Evolutionary conservation across 1,284 basidiomycete species (phyloP), one percentile per base, ranked within the genome.

Genomic region (Melampsora americana): DNA sequence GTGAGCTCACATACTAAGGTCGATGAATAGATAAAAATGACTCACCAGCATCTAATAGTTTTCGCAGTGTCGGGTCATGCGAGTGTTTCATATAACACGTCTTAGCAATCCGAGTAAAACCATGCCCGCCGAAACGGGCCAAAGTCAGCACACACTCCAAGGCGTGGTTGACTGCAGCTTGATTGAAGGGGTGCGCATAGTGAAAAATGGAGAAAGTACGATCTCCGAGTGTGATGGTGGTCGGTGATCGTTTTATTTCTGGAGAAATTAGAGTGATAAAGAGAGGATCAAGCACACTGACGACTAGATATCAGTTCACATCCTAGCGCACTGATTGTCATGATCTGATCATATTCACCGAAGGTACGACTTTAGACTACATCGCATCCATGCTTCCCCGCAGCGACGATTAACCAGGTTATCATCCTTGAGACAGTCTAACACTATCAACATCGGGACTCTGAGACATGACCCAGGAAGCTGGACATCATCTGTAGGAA

Each of bases 311-410:
- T 18, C 4, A 60, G 61, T 56, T 73, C 35, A 60, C 46, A 56
- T 44, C 32, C 75, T 30, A 61, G 60, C 42, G 69, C 64, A 23
- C 66, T 30, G 23, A 28, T 3, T 3, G 46, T 4, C 39, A 16
- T 4, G n/a, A 68, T 18, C 28, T 42, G 9, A 46, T 42, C 56
- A 12, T 18, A 62, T 85, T 69, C 82, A 93, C 92, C 93, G 87
- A 77, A 92, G 85, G 82, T 94, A 95, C 0, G 92, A 94, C 81
- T 90, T 90, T n/a, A 95, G 85, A 81, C 90, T 93, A 80, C 91
- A 93, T 39, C 93, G 87, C 90, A 97, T 93, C 94, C 94, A 97
- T 0, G 93, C 93, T 82, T 96, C 94, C 6, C 91, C 91, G 48
- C 91, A 86, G 9, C 92, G 87, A 39, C 90, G 88, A 20, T 90